A percentile compares a stretch with the other conserved stretches of the same genome.
Evolutionary conservation across 345 rosid genomes (phyloP).

Genomic region (Erucastrum elatum): DNA sequence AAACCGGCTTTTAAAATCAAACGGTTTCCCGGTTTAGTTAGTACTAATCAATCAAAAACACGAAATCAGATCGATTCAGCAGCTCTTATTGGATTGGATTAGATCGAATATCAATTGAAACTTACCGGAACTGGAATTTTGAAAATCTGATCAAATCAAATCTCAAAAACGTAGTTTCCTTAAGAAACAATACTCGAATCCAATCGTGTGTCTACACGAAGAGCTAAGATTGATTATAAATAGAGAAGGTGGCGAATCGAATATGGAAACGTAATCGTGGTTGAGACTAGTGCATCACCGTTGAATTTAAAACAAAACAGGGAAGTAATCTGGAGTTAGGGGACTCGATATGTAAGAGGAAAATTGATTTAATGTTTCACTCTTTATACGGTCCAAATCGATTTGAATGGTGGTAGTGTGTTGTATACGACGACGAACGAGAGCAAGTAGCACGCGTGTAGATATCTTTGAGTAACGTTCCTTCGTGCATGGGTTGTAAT

Average conservation of each 20-base stretch:
- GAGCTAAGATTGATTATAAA: neutral
- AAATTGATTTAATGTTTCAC: neutral
- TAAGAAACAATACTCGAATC: neutral
- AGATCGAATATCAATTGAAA: conserved; percentile 1
- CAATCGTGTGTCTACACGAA: neutral
- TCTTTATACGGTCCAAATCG: no score
- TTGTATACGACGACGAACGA: no score
- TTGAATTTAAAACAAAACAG: neutral
- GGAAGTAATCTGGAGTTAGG: neutral
- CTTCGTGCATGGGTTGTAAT: no score
- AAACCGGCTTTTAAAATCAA: no score
- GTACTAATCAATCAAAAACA: neutral
- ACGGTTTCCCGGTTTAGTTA: neutral
- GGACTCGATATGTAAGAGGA: neutral
- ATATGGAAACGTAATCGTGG: neutral
- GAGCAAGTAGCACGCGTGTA: no score
- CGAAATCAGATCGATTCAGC: conserved; percentile 5
- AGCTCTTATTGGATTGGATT: conserved; percentile 13
- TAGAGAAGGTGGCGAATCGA: neutral
- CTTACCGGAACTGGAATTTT: conserved; percentile 4
- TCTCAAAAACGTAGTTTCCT: no score
- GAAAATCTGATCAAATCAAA: conserved; percentile 12
- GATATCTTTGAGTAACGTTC: no score
- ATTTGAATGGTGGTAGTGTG: no score
- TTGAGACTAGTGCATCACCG: neutral